phyloP scores from a whole-genome alignment of 306 rosid genomes.

The Vachellia pachyceras region DNA sequence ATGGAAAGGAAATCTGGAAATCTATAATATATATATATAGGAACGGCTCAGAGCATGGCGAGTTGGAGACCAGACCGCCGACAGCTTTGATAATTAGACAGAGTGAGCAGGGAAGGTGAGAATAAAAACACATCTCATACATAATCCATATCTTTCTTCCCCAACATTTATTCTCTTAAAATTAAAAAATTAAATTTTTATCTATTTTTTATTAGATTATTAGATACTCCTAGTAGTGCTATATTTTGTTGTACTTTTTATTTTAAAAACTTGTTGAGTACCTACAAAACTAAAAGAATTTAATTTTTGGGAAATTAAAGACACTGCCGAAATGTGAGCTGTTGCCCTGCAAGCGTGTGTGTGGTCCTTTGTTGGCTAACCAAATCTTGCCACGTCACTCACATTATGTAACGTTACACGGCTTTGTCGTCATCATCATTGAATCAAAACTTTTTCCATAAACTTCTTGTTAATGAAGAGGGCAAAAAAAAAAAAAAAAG shows the following conservation, averaged over 20 bases:
- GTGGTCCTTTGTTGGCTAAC: neutral
- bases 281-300: neutral
- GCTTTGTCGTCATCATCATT: neutral
- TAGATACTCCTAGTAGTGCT: neutral
- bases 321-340: neutral
- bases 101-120: neutral
- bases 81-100: slow-evolving; percentile 31
- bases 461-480: neutral
- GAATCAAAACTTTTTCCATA: neutral
- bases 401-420: neutral
- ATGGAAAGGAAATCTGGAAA: neutral
- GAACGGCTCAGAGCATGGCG: neutral
- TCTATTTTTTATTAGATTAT: neutral
- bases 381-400: neutral
- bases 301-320: neutral
- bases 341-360: neutral
- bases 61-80: neutral
- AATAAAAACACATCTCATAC: neutral
- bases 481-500: too few relatives aligned
- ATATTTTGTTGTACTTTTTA: neutral
- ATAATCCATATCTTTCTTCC: neutral
- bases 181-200: neutral
- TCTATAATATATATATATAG: too few relatives aligned
- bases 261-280: neutral
- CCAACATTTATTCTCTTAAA: slow-evolving; percentile 42